Percentiles rank a stretch among this genome's conserved stretches.
These are phyloP conservation scores for Ceratocystis albifundus DNA, from an alignment of 2,329 filamentous ascomycete species.

Conservation along the genomic window DNA sequence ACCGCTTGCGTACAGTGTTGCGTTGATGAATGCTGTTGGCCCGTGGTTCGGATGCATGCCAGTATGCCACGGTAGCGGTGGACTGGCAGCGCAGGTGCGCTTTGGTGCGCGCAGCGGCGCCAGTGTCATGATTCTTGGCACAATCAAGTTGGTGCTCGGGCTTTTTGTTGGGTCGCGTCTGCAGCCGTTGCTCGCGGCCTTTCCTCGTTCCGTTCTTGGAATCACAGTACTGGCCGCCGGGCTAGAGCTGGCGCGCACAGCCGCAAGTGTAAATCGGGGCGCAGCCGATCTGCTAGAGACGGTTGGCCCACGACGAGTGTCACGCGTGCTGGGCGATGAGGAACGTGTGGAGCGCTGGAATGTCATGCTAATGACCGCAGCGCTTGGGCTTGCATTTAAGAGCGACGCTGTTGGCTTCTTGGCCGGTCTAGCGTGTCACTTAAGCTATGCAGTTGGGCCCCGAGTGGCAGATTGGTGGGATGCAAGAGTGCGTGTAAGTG, in stretches of 20 bases:
- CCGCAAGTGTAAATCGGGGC: slow-evolving; percentile 68
- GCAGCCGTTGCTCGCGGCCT: slow-evolving; percentile 56
- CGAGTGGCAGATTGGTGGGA: slow-evolving; percentile 34
- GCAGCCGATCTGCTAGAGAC: slow-evolving; percentile 39
- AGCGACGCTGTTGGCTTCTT: slow-evolving; percentile 84
- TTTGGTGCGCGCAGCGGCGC: slow-evolving; percentile 85
- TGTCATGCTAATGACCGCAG: slow-evolving; percentile 81
- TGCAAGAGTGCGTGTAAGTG: neutral
- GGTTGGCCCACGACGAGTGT: slow-evolving; percentile 26
- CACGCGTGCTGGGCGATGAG: slow-evolving; percentile 46
- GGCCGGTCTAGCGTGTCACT: slow-evolving; percentile 69
- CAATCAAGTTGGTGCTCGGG: slow-evolving; percentile 64
- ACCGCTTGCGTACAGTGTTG: slow-evolving; percentile 68
- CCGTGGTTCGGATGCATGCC: slow-evolving; percentile 96
- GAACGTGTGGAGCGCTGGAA: slow-evolving; percentile 69
- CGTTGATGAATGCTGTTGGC: slow-evolving; percentile 68
- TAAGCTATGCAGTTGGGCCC: slow-evolving; percentile 46
- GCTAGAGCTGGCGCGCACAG: slow-evolving; percentile 74
- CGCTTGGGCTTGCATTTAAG: slow-evolving; percentile 68
- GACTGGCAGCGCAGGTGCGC: slow-evolving; percentile 77
- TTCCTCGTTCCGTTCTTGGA: slow-evolving; percentile 67
- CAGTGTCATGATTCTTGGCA: slow-evolving; percentile 67
- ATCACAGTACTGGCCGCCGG: slow-evolving; percentile 86
- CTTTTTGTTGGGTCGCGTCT: slow-evolving; percentile 63
- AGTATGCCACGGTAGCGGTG: slow-evolving; percentile 84